phyloP scores from a whole-genome alignment of 2,329 filamentous ascomycete species.

The Fusarium xylarioides region DNA sequence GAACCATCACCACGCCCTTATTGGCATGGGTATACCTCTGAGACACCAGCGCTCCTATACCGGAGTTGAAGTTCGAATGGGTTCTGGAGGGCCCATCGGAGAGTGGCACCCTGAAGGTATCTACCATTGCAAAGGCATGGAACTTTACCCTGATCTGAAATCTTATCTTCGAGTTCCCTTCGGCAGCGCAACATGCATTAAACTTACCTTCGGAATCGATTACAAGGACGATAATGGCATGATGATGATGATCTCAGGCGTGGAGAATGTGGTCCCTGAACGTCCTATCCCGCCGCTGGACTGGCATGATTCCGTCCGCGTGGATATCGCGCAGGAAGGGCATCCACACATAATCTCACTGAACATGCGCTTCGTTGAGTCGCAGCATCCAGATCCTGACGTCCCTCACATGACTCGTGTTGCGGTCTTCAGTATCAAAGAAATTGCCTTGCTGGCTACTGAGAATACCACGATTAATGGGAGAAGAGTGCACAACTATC shows the following conservation, averaged over 20 bases:
- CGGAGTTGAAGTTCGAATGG: slow-evolving; percentile 10
- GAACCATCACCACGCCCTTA: slow-evolving; percentile 22
- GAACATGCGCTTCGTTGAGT: slow-evolving; percentile 31
- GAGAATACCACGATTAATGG: not conserved
- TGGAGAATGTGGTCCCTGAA: slow-evolving; percentile 1
- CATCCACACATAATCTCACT: slow-evolving; percentile 17
- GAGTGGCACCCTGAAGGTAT: slow-evolving; percentile 2
- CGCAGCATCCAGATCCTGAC: not conserved
- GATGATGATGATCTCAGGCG: not conserved
- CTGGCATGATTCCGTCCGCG: slow-evolving; percentile 29
- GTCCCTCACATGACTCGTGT: not conserved
- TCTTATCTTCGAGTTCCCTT: slow-evolving; percentile 1
- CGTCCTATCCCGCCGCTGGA: not conserved
- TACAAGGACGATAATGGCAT: not conserved
- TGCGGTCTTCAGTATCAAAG: slow-evolving; percentile 24
- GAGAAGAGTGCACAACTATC: slow-evolving; percentile 5
- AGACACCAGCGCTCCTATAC: not conserved
- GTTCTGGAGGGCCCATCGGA: slow-evolving; percentile 1
- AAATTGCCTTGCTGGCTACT: not conserved
- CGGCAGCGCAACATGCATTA: slow-evolving; percentile 18
- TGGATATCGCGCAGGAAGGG: slow-evolving; percentile 24
- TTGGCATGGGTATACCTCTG: not conserved
- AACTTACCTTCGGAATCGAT: slow-evolving; percentile 10
- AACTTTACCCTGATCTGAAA: not conserved
- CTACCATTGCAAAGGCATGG: slow-evolving; percentile 1